Evolutionary conservation across 2,329 filamentous ascomycete genomes (phyloP).

Genomic region (Helotiales sp.): DNA sequence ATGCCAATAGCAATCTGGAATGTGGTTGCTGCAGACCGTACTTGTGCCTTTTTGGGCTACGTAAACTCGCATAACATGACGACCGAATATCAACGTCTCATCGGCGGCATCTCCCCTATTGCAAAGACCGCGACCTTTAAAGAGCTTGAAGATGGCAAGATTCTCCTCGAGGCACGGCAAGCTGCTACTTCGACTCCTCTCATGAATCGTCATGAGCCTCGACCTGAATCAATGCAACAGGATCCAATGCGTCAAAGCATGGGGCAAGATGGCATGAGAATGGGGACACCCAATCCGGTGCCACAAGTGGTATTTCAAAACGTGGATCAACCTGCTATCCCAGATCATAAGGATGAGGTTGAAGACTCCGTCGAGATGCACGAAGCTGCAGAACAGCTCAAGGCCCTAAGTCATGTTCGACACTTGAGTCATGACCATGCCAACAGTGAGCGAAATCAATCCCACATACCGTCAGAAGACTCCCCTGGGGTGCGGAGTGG

Average conservation of each 20-base stretch:
- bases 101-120: conserved; percentile 51
- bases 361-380: conserved; percentile 74
- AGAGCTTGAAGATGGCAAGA: conserved; percentile 62
- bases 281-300: conserved; percentile 36
- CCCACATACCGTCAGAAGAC: conserved; percentile 41
- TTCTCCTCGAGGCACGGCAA: conserved; percentile 52
- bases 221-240: conserved; percentile 30
- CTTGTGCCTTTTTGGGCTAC: conserved; percentile 68
- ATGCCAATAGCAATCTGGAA: conserved; percentile 69
- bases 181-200: conserved; percentile 43
- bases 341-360: conserved; percentile 53
- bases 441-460: conserved; percentile 41
- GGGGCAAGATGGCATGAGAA: conserved; percentile 35
- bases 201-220: conserved; percentile 50
- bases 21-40: conserved; percentile 68
- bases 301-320: conserved; percentile 39
- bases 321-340: conserved; percentile 30
- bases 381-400: conserved; percentile 69
- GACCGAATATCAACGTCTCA: conserved; percentile 63
- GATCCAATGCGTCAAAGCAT: conserved; percentile 29
- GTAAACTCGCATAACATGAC: conserved; percentile 72
- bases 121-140: conserved; percentile 52
- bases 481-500: conserved; percentile 42
- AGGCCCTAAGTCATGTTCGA: conserved; percentile 67
- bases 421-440: conserved; percentile 55